These are phyloP conservation scores for Vavraia culicis DNA, from an alignment of 371 early-diverging fungal species.

Conservation along the genomic window DNA sequence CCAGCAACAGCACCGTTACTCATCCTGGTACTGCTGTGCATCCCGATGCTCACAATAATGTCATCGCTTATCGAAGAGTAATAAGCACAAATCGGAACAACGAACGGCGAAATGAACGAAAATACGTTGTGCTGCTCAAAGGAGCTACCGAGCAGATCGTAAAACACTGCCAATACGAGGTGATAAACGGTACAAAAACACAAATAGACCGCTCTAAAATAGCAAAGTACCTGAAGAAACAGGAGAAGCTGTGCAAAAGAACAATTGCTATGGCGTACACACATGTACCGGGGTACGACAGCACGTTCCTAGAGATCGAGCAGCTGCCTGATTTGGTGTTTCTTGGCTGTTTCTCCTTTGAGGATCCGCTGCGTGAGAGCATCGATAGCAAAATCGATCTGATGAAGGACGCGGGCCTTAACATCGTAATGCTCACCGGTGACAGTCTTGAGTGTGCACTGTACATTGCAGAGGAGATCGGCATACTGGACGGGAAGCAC, in stretches of 20 bases:
- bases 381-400: constrained; percentile 55
- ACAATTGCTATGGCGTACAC: constrained; percentile 43
- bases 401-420: constrained; percentile 70
- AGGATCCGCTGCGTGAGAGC: constrained; percentile 83
- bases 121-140: constrained; percentile 3
- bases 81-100: no score
- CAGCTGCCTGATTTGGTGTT: constrained; percentile 62
- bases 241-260: not conserved
- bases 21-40: no score
- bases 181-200: not conserved
- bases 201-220: no score
- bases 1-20: no score
- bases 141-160: constrained; percentile 8
- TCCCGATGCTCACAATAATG: no score
- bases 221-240: not conserved
- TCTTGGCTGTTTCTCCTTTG: constrained; percentile 70
- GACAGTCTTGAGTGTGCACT: constrained; percentile 77
- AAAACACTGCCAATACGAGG: not conserved
- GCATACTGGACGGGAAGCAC: constrained; percentile 61
- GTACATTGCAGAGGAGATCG: constrained; percentile 67
- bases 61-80: no score
- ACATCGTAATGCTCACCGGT: constrained; percentile 88
- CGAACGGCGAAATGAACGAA: not conserved
- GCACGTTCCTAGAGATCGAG: constrained; percentile 45
- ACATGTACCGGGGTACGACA: constrained; percentile 45